Evolutionary conservation across 305 asterid genomes (phyloP), one percentile per base, ranked within the genome.

Genomic region (Fraxinus velutina): DNA sequence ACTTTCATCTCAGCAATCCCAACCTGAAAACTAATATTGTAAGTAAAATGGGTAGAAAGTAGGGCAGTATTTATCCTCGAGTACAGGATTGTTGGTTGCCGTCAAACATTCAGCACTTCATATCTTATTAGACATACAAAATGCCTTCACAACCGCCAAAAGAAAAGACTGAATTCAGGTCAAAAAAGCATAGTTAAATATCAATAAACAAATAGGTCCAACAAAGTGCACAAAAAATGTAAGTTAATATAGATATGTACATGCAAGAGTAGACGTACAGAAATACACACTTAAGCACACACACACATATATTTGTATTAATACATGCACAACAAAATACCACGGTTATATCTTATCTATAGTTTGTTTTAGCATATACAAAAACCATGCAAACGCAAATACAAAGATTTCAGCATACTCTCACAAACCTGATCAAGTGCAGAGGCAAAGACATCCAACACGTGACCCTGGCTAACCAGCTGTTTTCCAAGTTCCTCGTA

Each of bases 1-100:
- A 96, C 92, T 88, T 96, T 94, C 98, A 96, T 96, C 91, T 96
- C 99, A 79, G 99, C 98, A 92, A 96, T 90, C 80, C 99, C 99
- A 83, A 96, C 98, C 98, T 96, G 87, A 84, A 89, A 83, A 82
- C 6, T 30, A 80, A 79, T 60, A 76, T 64, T 39, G 6, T 73
- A 82, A 86, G 84, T 79, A 86, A 85, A 71, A 55, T 78, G 76
- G 66, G 33, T 73, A 60, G 72, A 62, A 64, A 29, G 9, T 3
- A 62, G 78, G 78, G 37, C 75, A 62, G 81, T 73, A 34, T 34
- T 55, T 15, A 37, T 52, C 83, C 42, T 36, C 77, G 77, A 75
- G 75, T 33, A 71, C 74, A 21, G 68, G 73, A 57, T 74, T 78
- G 29, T 17, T 55, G 6, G 73, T 55, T 79, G 79, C 83, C 8